Percentiles rank a stretch among this genome's conserved stretches.
Evolutionary conservation across 129 eudicot genomes (phyloP).

Genomic region (Chrysanthemum lavandulifolium): DNA sequence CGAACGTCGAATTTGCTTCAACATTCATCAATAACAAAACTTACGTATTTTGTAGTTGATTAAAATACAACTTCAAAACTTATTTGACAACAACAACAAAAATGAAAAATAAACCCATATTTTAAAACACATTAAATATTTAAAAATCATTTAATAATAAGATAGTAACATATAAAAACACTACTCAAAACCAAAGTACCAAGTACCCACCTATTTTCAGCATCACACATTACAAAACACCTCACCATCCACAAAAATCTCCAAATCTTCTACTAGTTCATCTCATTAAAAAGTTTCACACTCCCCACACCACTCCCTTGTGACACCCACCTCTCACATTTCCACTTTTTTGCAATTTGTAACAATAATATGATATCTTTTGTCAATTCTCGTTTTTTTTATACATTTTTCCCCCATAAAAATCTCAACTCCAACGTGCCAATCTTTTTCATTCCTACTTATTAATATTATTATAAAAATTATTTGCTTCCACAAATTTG

Average conservation of each 20-base stretch:
- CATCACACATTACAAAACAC: conserved; percentile 19
- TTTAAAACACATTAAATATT: too few species aligned
- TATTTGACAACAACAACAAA: too few species aligned
- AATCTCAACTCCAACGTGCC: conserved; percentile 13
- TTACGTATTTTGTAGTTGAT: too few species aligned
- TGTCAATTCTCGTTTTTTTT: conserved; percentile 18
- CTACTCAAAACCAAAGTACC: too few species aligned
- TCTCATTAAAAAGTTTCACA: neutral
- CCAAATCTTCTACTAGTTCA: neutral
- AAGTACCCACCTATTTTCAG: neutral
- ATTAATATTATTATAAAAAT: neutral
- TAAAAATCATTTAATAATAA: too few species aligned
- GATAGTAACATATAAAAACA: too few species aligned
- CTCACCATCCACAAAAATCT: conserved; percentile 5
- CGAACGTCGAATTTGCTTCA: too few species aligned
- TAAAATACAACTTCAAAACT: too few species aligned
- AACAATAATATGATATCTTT: conserved; percentile 28
- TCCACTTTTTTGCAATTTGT: conserved; percentile 10
- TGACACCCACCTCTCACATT: conserved; percentile 6
- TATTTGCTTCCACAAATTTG: conserved; percentile 12
- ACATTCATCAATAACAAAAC: too few species aligned
- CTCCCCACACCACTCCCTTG: conserved; percentile 21
- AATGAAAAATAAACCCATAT: too few species aligned
- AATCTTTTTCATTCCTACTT: conserved; percentile 17
- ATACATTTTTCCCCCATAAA: conserved; percentile 4